Evolutionary conservation across 768 basidiomycete genomes (phyloP).

Genomic region (Xerocomus brunneocitrinus): DNA sequence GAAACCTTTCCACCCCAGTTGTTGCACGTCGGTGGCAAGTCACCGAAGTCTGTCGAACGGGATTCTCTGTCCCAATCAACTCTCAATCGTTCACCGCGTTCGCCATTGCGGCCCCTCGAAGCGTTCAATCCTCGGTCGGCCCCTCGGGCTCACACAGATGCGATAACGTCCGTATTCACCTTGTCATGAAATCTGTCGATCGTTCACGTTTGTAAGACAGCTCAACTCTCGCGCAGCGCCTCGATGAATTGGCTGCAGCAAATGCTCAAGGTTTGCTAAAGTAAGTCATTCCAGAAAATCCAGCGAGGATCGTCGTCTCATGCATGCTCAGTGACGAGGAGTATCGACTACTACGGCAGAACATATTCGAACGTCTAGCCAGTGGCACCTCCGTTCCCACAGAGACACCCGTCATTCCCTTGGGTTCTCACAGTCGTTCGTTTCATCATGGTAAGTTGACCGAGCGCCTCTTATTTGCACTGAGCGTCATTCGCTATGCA

Average conservation of each 20-base stretch:
- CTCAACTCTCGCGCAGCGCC: conserved; percentile 70
- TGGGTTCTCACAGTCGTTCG: conserved; percentile 34
- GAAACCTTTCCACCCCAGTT: conserved; percentile 37
- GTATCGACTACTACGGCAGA: conserved; percentile 79
- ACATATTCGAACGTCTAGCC: conserved; percentile 76
- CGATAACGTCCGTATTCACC: conserved; percentile 48
- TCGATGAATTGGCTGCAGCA: conserved; percentile 75
- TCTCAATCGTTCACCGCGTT: conserved; percentile 18
- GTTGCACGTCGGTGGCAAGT: conserved; percentile 18
- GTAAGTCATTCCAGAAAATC: conserved; percentile 37
- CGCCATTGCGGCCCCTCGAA: conserved; percentile 22
- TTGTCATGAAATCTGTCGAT: conserved; percentile 9
- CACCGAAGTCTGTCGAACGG: conserved; percentile 18
- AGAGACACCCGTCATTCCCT: conserved; percentile 60
- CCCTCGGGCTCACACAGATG: conserved; percentile 38
- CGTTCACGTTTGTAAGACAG: conserved; percentile 34
- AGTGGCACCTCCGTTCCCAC: conserved; percentile 52
- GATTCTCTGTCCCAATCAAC: conserved; percentile 13
- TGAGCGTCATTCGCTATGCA: conserved; percentile 9
- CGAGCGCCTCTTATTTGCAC: not conserved
- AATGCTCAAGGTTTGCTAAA: conserved; percentile 77
- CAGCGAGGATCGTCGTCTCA: conserved; percentile 2
- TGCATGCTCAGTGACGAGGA: conserved; percentile 64
- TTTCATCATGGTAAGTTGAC: conserved; percentile 12
- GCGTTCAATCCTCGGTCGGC: conserved; percentile 15